A percentile compares a stretch with the other conserved stretches of the same genome.
These are phyloP conservation scores for Crepidotus variabilis DNA, from an alignment of 768 basidiomycete species.

Conservation along the genomic window DNA sequence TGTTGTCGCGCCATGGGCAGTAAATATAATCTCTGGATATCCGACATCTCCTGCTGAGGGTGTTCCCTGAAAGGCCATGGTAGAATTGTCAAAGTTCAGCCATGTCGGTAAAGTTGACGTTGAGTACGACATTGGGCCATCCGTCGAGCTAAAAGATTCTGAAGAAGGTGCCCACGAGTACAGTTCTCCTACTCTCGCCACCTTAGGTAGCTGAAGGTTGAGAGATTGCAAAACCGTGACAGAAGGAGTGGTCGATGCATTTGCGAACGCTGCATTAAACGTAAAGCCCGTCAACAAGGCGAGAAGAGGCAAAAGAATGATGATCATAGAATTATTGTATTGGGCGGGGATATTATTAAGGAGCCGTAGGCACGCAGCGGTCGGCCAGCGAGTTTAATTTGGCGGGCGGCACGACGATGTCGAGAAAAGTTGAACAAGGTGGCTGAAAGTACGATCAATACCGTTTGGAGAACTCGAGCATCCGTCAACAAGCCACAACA, in stretches of 20 bases:
- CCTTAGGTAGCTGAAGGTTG: conserved; percentile 68
- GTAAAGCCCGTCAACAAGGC: conserved; percentile 31
- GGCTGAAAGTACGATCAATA: conserved; percentile 6
- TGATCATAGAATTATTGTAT: conserved; percentile 57
- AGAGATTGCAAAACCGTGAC: conserved; percentile 54
- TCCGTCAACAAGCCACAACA: background rate
- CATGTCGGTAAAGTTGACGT: conserved; percentile 64
- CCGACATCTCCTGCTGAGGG: conserved; percentile 66
- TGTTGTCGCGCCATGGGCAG: conserved; percentile 52
- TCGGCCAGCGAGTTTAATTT: conserved; percentile 58
- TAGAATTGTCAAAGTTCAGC: conserved; percentile 66
- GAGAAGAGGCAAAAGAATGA: conserved; percentile 53
- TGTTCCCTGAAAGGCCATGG: conserved; percentile 63
- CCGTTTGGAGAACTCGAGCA: background rate
- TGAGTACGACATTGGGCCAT: conserved; percentile 44
- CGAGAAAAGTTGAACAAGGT: conserved; percentile 8
- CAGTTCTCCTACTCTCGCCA: conserved; percentile 62
- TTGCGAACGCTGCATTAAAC: background rate
- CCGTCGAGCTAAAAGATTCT: conserved; percentile 56
- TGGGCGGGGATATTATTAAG: conserved; percentile 36
- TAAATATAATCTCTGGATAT: conserved; percentile 54
- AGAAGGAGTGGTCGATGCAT: conserved; percentile 36
- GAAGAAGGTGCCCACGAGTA: conserved; percentile 71
- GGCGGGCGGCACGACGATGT: conserved; percentile 5
- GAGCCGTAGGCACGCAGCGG: conserved; percentile 36